phyloP scores from a whole-genome alignment of 345 rosid species.

The Aurinia saxatilis region DNA sequence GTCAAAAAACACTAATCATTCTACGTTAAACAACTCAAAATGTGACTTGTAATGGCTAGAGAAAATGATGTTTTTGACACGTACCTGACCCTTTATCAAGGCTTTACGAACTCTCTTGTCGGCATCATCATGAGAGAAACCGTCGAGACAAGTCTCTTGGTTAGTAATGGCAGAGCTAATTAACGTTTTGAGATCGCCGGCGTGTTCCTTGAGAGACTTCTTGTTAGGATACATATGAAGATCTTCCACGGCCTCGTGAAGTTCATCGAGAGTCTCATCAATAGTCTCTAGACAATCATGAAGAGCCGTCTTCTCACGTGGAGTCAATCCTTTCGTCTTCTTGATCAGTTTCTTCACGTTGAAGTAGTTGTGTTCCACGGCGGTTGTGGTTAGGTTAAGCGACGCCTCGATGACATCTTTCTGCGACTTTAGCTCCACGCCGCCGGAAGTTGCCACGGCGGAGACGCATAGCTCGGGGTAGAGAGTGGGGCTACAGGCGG shows the following conservation, averaged over 20 bases:
- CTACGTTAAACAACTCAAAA: too few species aligned
- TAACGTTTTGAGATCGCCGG: conserved; percentile 74
- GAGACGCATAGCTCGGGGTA: conserved; percentile 76
- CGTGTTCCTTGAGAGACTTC: conserved; percentile 59
- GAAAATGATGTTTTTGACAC: too few species aligned
- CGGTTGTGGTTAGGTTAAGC: conserved; percentile 41
- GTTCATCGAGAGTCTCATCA: conserved; percentile 78
- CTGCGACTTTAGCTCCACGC: conserved; percentile 29
- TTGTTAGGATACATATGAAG: conserved; percentile 50
- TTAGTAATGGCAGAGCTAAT: conserved; percentile 89
- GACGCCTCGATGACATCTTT: conserved; percentile 52
- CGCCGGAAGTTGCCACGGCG: conserved; percentile 33
- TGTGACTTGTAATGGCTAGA: too few species aligned
- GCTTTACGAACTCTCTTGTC: conserved; percentile 47
- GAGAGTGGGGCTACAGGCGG: conserved; percentile 52
- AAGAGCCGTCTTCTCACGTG: conserved; percentile 63
- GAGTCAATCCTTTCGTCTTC: conserved; percentile 30
- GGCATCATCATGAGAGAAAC: conserved; percentile 63
- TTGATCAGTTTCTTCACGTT: conserved; percentile 33
- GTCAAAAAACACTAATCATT: too few species aligned
- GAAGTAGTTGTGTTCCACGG: conserved; percentile 44
- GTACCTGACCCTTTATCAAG: conserved; percentile 38
- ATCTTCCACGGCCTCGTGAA: conserved; percentile 48
- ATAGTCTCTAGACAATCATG: conserved; percentile 87
- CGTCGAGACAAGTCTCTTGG: conserved; percentile 87